Conservation (phyloP, 2,329 filamentous ascomycete genomes). For the Hymenoscyphus repandus region DNA sequence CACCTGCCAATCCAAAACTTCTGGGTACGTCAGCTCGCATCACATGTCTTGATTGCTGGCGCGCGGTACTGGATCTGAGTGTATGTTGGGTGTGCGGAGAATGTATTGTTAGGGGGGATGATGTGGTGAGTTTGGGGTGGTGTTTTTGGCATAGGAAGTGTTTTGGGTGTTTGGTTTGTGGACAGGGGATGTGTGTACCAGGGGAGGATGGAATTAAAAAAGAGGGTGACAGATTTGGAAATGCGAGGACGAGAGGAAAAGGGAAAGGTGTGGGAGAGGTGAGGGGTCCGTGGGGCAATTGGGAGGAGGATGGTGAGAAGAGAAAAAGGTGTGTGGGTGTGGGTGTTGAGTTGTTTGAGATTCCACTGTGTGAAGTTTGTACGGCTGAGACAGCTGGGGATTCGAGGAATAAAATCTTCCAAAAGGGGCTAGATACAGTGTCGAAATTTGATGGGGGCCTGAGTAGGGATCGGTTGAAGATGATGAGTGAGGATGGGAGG, state of each 20-base stretch:
- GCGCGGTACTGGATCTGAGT: constrained; percentile 45
- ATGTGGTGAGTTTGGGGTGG: constrained; percentile 54
- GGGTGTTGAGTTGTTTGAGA: constrained; percentile 39
- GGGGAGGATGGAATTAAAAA: constrained; percentile 1
- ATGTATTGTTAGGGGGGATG: constrained; percentile 46
- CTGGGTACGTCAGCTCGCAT: constrained; percentile 45
- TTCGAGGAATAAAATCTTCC: constrained; percentile 31
- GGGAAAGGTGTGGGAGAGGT: background rate
- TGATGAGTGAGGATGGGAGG: constrained; percentile 22
- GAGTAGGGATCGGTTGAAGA: constrained; percentile 40
- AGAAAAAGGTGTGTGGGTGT: background rate
- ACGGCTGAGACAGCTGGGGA: constrained; percentile 33
- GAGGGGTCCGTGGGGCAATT: too few relatives aligned
- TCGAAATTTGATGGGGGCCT: constrained; percentile 43
- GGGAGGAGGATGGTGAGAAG: background rate
- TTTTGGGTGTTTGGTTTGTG: constrained; percentile 51
- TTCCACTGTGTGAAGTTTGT: constrained; percentile 47
- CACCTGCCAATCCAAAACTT: constrained; percentile 32
- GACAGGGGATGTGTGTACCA: constrained; percentile 34
- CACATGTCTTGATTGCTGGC: constrained; percentile 43
- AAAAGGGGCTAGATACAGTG: constrained; percentile 40
- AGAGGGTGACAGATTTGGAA: constrained; percentile 4
- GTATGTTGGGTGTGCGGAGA: constrained; percentile 56
- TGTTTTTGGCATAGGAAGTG: constrained; percentile 55
- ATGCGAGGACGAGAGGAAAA: constrained; percentile 4